These are phyloP conservation scores for Backusella morwellensis DNA, from an alignment of 192 early-diverging fungal species.

Conservation along the genomic window DNA sequence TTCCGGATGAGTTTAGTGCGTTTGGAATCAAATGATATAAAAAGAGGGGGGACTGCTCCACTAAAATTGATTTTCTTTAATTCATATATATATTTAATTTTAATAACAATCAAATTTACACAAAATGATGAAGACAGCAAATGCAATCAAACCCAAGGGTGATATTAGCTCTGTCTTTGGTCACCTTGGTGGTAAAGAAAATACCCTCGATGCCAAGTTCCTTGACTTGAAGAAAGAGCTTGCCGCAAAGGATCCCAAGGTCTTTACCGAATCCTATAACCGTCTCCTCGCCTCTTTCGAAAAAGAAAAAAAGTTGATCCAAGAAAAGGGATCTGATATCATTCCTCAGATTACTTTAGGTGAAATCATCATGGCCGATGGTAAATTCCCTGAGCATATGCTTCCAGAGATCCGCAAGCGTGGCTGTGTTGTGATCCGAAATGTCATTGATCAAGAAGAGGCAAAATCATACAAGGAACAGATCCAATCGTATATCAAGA, in stretches of 20 bases:
- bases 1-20: not conserved
- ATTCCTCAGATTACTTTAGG: constrained; percentile 21
- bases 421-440: constrained; percentile 28
- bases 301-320: constrained; percentile 21
- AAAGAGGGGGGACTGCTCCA: not conserved
- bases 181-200: constrained; percentile 15
- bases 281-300: constrained; percentile 12
- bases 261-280: constrained; percentile 4
- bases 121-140: not conserved
- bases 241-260: not conserved
- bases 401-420: constrained; percentile 20
- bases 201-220: constrained; percentile 22
- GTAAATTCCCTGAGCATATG: constrained; percentile 19
- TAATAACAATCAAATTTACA: too few relatives aligned
- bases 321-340: constrained; percentile 15
- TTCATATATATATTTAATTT: too few relatives aligned
- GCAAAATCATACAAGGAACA: constrained; percentile 27
- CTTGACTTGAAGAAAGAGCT: constrained; percentile 23
- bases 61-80: not conserved
- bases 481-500: constrained; percentile 19
- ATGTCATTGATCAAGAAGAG: constrained; percentile 15
- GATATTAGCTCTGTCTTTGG: constrained; percentile 27
- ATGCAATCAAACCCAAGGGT: constrained; percentile 14
- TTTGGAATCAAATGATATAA: not conserved
- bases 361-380: constrained; percentile 17